These are phyloP conservation scores for Trypanosoma congolense DNA, from an alignment of 208 protist genomes.

Conservation along the genomic window DNA sequence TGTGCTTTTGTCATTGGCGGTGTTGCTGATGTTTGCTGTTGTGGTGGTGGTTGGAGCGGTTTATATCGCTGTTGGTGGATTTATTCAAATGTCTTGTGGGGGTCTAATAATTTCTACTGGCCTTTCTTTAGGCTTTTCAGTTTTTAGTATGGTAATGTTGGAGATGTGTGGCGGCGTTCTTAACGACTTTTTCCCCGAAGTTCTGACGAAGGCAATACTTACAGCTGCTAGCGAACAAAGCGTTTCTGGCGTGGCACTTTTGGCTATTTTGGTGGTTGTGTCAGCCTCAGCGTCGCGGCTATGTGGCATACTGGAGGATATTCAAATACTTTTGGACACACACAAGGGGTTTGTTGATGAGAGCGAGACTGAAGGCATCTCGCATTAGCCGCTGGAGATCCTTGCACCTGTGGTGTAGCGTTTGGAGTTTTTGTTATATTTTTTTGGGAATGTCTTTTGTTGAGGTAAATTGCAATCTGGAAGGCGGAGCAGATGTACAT, in stretches of 20 bases:
- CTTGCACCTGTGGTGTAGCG: too few relatives aligned
- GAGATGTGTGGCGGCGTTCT: constrained; percentile 16
- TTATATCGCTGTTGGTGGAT: constrained; percentile 36
- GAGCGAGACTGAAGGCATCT: not conserved
- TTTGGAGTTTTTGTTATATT: too few relatives aligned
- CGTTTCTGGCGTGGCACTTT: constrained; percentile 43
- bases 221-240: constrained; percentile 62
- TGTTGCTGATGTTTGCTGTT: constrained; percentile 17
- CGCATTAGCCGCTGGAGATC: too few relatives aligned
- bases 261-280: constrained; percentile 46
- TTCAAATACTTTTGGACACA: constrained; percentile 50
- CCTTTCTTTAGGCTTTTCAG: constrained; percentile 41
- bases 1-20: too few relatives aligned
- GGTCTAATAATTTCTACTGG: constrained; percentile 36
- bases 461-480: too few relatives aligned
- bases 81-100: constrained; percentile 34
- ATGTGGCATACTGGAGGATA: constrained; percentile 53
- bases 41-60: constrained; percentile 33
- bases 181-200: constrained; percentile 5
- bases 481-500: too few relatives aligned
- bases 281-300: constrained; percentile 32
- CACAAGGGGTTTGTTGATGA: constrained; percentile 36
- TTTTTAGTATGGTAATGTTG: constrained; percentile 26
- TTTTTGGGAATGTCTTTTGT: too few relatives aligned
- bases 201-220: constrained; percentile 37